Percentiles rank a stretch among this genome's conserved stretches.
Evolutionary conservation across 176 grass and related monocot genomes (phyloP).

Genomic region (Ensete ventricosum): DNA sequence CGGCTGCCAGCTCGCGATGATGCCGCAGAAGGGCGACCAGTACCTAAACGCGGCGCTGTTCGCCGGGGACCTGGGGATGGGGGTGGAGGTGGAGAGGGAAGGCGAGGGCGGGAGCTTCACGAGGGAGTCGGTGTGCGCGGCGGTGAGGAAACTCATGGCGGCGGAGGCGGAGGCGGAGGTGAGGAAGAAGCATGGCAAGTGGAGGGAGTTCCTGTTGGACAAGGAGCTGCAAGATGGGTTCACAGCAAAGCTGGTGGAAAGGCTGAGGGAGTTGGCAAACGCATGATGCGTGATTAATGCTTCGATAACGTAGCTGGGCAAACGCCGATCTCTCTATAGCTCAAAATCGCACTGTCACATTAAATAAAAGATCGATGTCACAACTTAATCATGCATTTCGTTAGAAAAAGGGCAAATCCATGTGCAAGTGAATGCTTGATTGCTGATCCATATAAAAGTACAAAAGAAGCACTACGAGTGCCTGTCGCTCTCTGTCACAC

Average conservation of each 20-base stretch:
- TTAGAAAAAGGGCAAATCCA: no score
- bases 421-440: no score
- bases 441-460: no score
- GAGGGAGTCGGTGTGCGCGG: slow-evolving; percentile 8
- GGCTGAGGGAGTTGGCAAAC: slow-evolving; percentile 18
- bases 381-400: no score
- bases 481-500: no score
- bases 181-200: slow-evolving; percentile 8
- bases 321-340: not conserved
- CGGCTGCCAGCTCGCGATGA: slow-evolving; percentile 28
- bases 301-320: no score
- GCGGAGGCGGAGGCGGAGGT: not conserved
- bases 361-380: no score
- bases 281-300: not conserved
- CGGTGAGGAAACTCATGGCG: slow-evolving; percentile 13
- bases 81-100: slow-evolving; percentile 31
- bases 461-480: no score
- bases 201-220: slow-evolving; percentile 36
- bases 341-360: not conserved
- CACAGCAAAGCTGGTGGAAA: not conserved
- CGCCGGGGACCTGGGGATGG: slow-evolving; percentile 19
- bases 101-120: slow-evolving; percentile 25
- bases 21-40: slow-evolving; percentile 43
- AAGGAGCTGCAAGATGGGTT: slow-evolving; percentile 21
- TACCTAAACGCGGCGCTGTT: slow-evolving; percentile 29